A percentile compares a stretch with the other conserved stretches of the same genome.
phyloP scores from a whole-genome alignment of 2,329 filamentous ascomycete genomes.

The Bipolaris zeicola region DNA sequence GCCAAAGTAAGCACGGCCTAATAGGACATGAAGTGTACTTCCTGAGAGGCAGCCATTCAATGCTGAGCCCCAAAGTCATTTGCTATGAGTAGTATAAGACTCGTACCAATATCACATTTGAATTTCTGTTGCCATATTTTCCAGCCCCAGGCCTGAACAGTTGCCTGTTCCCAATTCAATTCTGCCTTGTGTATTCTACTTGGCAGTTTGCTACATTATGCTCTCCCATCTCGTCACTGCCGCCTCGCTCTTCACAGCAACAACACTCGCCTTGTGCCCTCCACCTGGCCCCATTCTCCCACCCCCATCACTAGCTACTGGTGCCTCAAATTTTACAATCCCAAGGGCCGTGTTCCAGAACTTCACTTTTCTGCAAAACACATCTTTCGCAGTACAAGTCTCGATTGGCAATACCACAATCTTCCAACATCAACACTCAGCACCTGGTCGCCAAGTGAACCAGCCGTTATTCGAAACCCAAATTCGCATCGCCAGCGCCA shows the following conservation, averaged over 20 bases:
- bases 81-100: slow-evolving; percentile 1
- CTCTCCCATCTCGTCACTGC: neutral
- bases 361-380: slow-evolving; percentile 16
- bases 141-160: neutral
- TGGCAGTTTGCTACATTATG: neutral
- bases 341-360: slow-evolving; percentile 9
- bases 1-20: neutral
- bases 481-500: slow-evolving; percentile 31
- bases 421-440: slow-evolving; percentile 23
- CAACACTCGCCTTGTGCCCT: slow-evolving; percentile 22
- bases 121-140: neutral
- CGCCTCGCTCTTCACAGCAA: neutral
- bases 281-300: slow-evolving; percentile 32
- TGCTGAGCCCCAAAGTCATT: neutral
- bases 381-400: slow-evolving; percentile 32
- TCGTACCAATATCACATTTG: neutral
- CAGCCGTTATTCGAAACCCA: slow-evolving; percentile 24
- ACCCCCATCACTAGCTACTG: slow-evolving; percentile 15
- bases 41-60: neutral
- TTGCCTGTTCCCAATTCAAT: neutral
- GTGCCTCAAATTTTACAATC: slow-evolving; percentile 8
- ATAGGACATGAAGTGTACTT: neutral
- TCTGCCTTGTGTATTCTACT: neutral
- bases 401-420: slow-evolving; percentile 24
- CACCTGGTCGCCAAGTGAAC: slow-evolving; percentile 17